Base-by-base conservation (phyloP, 495 filamentous ascomycete genomes). In the Neurospora sp. region DNA sequence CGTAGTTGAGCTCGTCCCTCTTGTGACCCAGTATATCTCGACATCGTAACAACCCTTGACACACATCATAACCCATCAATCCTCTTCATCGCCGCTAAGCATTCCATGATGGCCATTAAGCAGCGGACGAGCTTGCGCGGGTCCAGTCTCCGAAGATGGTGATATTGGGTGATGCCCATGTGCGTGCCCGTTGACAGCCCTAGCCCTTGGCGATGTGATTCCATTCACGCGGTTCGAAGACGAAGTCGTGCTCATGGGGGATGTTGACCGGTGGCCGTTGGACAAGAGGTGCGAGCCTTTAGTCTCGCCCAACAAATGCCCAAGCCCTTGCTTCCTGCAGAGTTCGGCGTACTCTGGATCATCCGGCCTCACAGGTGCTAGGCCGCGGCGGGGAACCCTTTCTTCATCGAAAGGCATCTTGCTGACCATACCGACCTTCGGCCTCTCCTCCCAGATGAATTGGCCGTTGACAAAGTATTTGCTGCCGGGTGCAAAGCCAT, bases 391-490 rank as follows among this genome's bases (percentile, higher is more conserved):
- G 1, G 84, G 84, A 16, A 86, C 81, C 17, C 83, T 78, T 16
- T 82, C 78, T 40, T 84, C 80, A 7, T 83, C 84, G 68, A 86
- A 86, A 7, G 85, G 83, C 27, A 77, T 82, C 68, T 76, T 79
- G 79, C 83, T 84, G 3, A 81, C 76, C 31, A 74, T 74, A 27
- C 80, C 78, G 3, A 80, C 72, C 22, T 74, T 75, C 3, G 82
- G 78, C 41, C 78, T 79, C 22, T 81, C 80, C 70, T 87, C 84
- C 44, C 79, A 77, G 10, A 85, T 75, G 4, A 88, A 71, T 39
- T 82, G 70, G 39, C 85, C 85, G 72, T 85, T 85, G 42, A 84
- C 72, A 65, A 82, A 86, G 70, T 85, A 79, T 75, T 84, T 86
- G 76, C 77, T 81, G 71, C 83, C 76, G 0, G 85, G 85, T 14